These are phyloP conservation scores for Diutina neorugosa DNA, from an alignment of 1,139 yeast genomes.

Conservation along the genomic window DNA sequence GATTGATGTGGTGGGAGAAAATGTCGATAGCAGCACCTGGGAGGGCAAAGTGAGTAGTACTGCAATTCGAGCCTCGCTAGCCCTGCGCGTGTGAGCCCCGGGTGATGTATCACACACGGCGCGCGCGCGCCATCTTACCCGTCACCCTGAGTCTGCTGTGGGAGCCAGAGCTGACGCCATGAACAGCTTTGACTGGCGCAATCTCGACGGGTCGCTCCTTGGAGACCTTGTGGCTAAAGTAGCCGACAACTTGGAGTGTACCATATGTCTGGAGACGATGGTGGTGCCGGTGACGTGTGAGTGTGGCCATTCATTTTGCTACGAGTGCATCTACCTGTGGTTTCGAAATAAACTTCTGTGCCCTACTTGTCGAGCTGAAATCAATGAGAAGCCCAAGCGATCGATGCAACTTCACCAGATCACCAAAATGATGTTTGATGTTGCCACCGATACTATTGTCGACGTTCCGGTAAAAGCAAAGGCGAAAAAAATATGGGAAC, in stretches of 20 bases:
- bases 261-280: conserved; percentile 34
- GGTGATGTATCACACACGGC: neutral
- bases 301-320: conserved; percentile 37
- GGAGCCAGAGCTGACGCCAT: neutral
- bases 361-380: conserved; percentile 40
- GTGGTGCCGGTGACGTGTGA: conserved; percentile 28
- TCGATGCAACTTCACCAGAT: conserved; percentile 32
- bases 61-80: conserved; percentile 13
- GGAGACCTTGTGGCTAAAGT: conserved; percentile 11
- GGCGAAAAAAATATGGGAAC: conserved; percentile 14
- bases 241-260: conserved; percentile 22
- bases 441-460: conserved; percentile 16
- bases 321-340: conserved; percentile 41
- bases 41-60: conserved; percentile 82
- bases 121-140: neutral
- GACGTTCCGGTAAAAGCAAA: conserved; percentile 12
- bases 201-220: neutral
- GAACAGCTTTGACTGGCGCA: neutral
- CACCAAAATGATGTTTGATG: conserved; percentile 18
- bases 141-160: neutral
- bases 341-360: conserved; percentile 36
- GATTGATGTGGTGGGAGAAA: conserved; percentile 55
- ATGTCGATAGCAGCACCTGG: conserved; percentile 21
- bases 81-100: neutral
- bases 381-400: conserved; percentile 30